Evolutionary conservation across 2,329 filamentous ascomycete genomes (phyloP), one percentile per base, ranked within the genome.

Genomic region (Mycosphaerella sp.): DNA sequence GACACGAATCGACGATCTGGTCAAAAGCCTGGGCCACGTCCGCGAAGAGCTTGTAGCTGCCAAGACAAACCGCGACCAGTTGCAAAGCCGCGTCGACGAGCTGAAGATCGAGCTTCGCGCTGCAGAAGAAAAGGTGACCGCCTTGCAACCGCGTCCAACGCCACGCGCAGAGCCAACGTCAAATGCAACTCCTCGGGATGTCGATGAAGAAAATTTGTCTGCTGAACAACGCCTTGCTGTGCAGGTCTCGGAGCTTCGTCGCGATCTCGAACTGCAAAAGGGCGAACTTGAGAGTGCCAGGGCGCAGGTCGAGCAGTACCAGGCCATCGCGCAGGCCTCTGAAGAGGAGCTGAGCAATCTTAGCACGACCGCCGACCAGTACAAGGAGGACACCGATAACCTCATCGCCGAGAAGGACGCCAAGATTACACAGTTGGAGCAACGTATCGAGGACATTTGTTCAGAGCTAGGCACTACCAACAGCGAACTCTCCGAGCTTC

Each of bases 1-100:
- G 67, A 93, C 89, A 69, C 83, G 90, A 45, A 93, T 97, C 54
- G 91, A 98, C 59, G 91, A 97, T 63, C 79, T 98, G 41, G 85
- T 91, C 56, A 77, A 84, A 28, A 91, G 82, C 62, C 75, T 96
- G 36, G 79, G 87, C 59, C 82, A 89, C 54, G 82, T 85, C 44
- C 87, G 91, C 40, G 90, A 97, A 68, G 89, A 96, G 61, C 79
- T 95, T 45, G 82, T 93, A 41, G 84, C 85, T 21, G 82, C 85
- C 18, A 95, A 95, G 75, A 95, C 91, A 1, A 87, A 82, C 41
- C 83, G 86, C 42, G 91, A 97, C 67, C 87, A 96, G 66, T 77
- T 98, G 1, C 90, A 97, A 68, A 81, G 84, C 30, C 81, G 90
- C 51, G 88, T 95, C 2, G 87, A 95, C 59, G 91, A 97, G 71